Evolutionary conservation across 2,329 filamentous ascomycete species (phyloP), one percentile per base, ranked within the genome.

Genomic region (Fusarium buxicola): DNA sequence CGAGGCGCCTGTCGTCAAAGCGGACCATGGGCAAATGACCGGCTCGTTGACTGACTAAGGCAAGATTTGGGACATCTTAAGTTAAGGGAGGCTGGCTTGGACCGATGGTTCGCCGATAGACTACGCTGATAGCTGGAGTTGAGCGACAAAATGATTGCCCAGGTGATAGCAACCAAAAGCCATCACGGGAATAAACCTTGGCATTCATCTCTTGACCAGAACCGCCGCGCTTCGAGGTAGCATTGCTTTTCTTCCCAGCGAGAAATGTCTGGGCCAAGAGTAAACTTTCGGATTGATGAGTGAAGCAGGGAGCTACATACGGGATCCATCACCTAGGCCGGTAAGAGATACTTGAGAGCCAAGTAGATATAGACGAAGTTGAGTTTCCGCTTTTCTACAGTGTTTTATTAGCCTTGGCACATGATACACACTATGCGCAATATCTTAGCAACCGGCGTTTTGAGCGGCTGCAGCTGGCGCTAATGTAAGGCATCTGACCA

Each of bases 71-170:
- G 35, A 32, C 45, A 35, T 30, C 45, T 35, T 35, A 24, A 45
- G 15, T 21, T 21, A 21, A 38, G 43, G 11, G 47, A 31, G 40
- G 34, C 38, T 43, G 41, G 36, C 13, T 28, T 13, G 50, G 31
- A 30, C 25, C 15, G 43, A 34, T 32, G 49, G 24, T 40, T 65
- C 52, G 58, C 62, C 57, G 52, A 59, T 34, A 44, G 31, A 38
- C 21, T 55, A 60, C 38, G 43, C 59, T 55, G 55, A 65, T 50
- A 52, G 61, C 58, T 65, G 50, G 16, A 24, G 35, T 41, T 53
- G 54, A 32, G 44, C 41, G 31, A 15, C 21, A 34, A 31, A 35
- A 21, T n/a, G 30, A 36, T 57, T 49, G 43, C 43, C 47, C 61
- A 65, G 46, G 61, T 65, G 57, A 62, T 48, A n/a, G 38, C 48